A percentile compares a stretch with the other conserved stretches of the same genome.
phyloP scores from a whole-genome alignment of 106 monocot species.

The Allium sativum region DNA sequence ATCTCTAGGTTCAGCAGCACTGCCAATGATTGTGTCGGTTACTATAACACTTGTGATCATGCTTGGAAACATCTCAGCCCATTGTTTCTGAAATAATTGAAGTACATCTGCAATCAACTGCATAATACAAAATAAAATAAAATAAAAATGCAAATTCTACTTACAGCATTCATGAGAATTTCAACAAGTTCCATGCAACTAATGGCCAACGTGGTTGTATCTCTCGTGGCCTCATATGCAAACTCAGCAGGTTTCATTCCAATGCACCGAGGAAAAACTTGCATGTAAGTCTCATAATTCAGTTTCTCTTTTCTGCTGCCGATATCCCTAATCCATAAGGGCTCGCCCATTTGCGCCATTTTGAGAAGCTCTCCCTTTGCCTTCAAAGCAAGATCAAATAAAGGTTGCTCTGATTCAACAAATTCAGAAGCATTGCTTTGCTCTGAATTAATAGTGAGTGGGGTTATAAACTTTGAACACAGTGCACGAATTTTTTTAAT shows the following conservation, averaged over 20 bases:
- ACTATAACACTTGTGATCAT: constrained; percentile 51
- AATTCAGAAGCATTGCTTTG: constrained; percentile 20
- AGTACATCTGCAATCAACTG: background rate
- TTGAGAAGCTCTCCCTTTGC: constrained; percentile 73
- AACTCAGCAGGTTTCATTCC: constrained; percentile 32
- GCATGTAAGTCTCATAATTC: constrained; percentile 43
- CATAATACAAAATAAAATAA: background rate
- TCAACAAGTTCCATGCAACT: constrained; percentile 58
- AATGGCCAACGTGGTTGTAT: constrained; percentile 49
- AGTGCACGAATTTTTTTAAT: constrained; percentile 49
- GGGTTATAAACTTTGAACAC: constrained; percentile 42
- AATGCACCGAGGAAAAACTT: constrained; percentile 33
- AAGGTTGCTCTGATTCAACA: constrained; percentile 19
- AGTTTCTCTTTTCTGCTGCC: constrained; percentile 25
- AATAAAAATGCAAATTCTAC: background rate
- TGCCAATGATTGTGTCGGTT: constrained; percentile 52
- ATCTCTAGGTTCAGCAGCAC: constrained; percentile 57
- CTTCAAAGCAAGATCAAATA: constrained; percentile 47
- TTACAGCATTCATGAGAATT: constrained; percentile 67
- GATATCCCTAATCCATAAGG: constrained; percentile 37
- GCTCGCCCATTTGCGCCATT: constrained; percentile 48
- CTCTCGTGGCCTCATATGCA: constrained; percentile 54
- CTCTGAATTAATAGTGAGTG: constrained; percentile 24
- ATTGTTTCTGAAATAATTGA: constrained; percentile 35
- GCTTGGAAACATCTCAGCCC: constrained; percentile 84